Base-by-base conservation (phyloP, 306 rosid species). In the Lathyrus oleraceus region DNA sequence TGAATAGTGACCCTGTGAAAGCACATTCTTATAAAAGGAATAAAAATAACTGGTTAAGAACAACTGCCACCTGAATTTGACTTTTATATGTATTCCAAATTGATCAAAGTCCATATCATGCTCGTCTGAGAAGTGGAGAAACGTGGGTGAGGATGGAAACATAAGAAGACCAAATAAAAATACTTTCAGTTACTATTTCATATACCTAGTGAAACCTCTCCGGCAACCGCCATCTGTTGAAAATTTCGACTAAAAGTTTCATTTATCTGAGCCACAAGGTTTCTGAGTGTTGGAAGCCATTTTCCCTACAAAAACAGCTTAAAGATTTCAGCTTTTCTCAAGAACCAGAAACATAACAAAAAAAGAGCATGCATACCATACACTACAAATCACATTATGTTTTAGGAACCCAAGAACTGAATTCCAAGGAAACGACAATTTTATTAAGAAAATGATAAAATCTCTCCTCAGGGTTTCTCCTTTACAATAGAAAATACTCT, bases 161-260 rank as follows among this genome's bases (percentile, higher is more conserved):
- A 74, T 45, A 49, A 60, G 74, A 65, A 67, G 54, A 62, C 47
- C 32, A 70, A 72, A 5, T 21, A 30, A 58, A 42, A 35, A 52
- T 16, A 47, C 40, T 58, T 53, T 39, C 10, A 60, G 70, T 61
- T 30, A 52, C 53, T 27, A 58, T 69, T 53, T 48, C 57, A 59
- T 49, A 72, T 76, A 94, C 98, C 97, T 75, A 94, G 77, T 59
- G 86, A 87, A 77, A 94, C 97, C 84, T 94, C 98, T 76, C 98
- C 98, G 10, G 98, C 98, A 75, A 94, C 97, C 56, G 97, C 98
- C 98, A 94, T 94, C 84, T 94, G 97, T 85, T 80, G 88, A 79
- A 94, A 90, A 83, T 94, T 94, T 63, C 64, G 81, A 51, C 96
- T 81, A 57, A 94, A 94, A 53, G 92, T 90, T 80, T 88, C 92